Conservation (phyloP, 805 yeast species). For the Candida boidinii region DNA sequence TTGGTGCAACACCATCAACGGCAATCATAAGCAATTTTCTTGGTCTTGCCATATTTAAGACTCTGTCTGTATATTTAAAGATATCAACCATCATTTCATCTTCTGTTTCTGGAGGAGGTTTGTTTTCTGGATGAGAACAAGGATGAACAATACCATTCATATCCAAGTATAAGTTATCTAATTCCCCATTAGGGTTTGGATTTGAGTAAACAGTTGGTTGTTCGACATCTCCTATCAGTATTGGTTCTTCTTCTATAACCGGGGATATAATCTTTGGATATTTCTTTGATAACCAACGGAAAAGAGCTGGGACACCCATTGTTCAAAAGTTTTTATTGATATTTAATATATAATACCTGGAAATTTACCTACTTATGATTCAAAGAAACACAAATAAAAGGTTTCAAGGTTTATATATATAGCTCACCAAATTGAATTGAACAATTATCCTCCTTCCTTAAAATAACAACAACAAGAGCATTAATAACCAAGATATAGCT, state of each 20-base stretch:
- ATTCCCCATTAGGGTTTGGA: slow-evolving; percentile 92
- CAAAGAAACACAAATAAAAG: no score
- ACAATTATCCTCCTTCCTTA: no score
- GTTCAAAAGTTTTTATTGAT: neutral
- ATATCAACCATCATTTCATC: slow-evolving; percentile 95
- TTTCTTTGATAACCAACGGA: slow-evolving; percentile 89
- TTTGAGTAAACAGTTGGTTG: slow-evolving; percentile 61
- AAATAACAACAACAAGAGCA: no score
- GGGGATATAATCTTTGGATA: slow-evolving; percentile 93
- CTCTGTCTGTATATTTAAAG: slow-evolving; percentile 87
- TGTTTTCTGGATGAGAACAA: slow-evolving; percentile 95
- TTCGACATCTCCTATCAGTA: slow-evolving; percentile 48
- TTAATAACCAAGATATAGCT: no score
- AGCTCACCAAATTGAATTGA: no score
- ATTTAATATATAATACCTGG: no score
- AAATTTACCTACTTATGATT: no score
- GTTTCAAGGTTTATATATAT: no score
- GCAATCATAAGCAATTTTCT: slow-evolving; percentile 89
- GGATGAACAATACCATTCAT: slow-evolving; percentile 99
- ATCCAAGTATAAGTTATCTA: slow-evolving; percentile 88
- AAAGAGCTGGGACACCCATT: slow-evolving; percentile 97
- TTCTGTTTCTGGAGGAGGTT: slow-evolving; percentile 93
- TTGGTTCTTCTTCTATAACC: slow-evolving; percentile 66
- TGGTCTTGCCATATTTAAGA: slow-evolving; percentile 89
- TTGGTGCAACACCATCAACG: slow-evolving; percentile 98